phyloP scores from a whole-genome alignment of 2,329 filamentous ascomycete species.

The Periconia sp. region DNA sequence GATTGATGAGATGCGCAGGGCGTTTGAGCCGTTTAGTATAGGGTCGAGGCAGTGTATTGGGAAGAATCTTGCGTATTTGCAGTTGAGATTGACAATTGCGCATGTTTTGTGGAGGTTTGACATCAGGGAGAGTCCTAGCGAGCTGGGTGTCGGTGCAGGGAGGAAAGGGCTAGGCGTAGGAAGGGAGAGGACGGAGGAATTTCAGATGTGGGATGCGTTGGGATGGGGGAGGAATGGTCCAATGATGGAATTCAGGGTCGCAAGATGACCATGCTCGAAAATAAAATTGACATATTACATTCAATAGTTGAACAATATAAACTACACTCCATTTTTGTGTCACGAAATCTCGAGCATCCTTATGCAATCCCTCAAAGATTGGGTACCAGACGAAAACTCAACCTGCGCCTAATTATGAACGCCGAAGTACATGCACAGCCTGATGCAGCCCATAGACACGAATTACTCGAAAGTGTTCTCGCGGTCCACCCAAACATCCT shows the following conservation, averaged over 20 bases:
- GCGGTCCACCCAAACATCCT: constrained; percentile 95
- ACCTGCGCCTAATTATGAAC: no score
- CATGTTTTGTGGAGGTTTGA: constrained; percentile 66
- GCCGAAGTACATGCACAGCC: neutral
- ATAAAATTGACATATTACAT: no score
- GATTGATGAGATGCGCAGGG: constrained; percentile 57
- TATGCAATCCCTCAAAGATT: no score
- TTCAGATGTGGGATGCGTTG: constrained; percentile 73
- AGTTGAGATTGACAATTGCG: constrained; percentile 67
- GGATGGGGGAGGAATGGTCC: constrained; percentile 73
- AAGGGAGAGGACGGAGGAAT: constrained; percentile 55
- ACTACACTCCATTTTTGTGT: no score
- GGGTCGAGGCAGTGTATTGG: constrained; percentile 69
- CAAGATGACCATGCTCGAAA: no score
- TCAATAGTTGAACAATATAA: no score
- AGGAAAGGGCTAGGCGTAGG: constrained; percentile 21
- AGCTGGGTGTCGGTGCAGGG: constrained; percentile 21
- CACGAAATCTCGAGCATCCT: no score
- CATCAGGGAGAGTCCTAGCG: constrained; percentile 40
- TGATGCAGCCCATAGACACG: neutral
- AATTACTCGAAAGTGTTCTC: constrained; percentile 85
- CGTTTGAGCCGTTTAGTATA: constrained; percentile 74
- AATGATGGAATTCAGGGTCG: constrained; percentile 59
- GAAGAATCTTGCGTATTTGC: constrained; percentile 68
- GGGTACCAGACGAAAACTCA: no score